Evolutionary conservation across 768 basidiomycete genomes (phyloP).

Genomic region (Phanerochaete carnosa): DNA sequence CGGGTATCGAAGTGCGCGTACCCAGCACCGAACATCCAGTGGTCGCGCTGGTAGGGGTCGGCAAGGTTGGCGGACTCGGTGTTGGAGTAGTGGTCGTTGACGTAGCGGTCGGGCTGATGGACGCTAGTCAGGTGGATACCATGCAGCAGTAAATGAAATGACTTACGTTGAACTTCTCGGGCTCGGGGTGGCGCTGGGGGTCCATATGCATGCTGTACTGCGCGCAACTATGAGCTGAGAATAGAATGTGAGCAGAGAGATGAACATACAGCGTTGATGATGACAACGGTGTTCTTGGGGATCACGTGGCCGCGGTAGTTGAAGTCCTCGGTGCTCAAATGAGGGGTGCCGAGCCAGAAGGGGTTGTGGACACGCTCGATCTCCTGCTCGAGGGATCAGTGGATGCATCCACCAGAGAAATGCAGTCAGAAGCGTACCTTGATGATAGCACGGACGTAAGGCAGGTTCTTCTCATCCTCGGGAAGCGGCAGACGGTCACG

Average conservation of each 20-base stretch:
- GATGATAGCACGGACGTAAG: slow-evolving; percentile 27
- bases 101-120: slow-evolving; percentile 39
- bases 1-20: slow-evolving; percentile 17
- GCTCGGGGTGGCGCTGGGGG: slow-evolving; percentile 34
- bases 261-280: slow-evolving; percentile 20
- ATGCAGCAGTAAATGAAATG: background rate
- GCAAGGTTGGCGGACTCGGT: slow-evolving; percentile 42
- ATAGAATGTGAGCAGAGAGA: background rate
- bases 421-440: slow-evolving; percentile 12
- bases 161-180: slow-evolving; percentile 26
- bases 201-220: slow-evolving; percentile 23
- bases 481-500: slow-evolving; percentile 20
- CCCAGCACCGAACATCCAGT: slow-evolving; percentile 51
- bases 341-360: slow-evolving; percentile 29
- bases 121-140: background rate
- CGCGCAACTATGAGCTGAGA: background rate
- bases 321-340: slow-evolving; percentile 27
- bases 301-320: slow-evolving; percentile 27
- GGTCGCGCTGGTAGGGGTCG: slow-evolving; percentile 42
- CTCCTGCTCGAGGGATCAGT: slow-evolving; percentile 5
- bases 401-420: background rate
- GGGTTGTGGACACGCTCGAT: slow-evolving; percentile 23
- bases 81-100: slow-evolving; percentile 33
- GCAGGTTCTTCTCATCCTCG: slow-evolving; percentile 23
- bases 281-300: slow-evolving; percentile 26